A percentile compares a stretch with the other conserved stretches of the same genome.
These are phyloP conservation scores for Paratrypanosoma confusum DNA, from an alignment of 208 protist species.

Conservation along the genomic window DNA sequence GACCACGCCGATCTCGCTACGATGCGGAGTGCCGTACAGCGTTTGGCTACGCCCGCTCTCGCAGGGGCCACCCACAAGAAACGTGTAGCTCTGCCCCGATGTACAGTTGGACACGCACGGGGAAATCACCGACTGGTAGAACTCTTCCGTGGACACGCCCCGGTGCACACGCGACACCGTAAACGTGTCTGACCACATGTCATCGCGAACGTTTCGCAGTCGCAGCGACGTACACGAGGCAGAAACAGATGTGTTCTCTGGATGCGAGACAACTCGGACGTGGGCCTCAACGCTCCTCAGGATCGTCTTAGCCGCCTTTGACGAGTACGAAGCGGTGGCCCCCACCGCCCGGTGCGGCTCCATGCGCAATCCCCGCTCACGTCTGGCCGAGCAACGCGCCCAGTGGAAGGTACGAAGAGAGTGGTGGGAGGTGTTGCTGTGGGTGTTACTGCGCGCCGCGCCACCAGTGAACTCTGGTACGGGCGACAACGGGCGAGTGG, in stretches of 20 bases:
- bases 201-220: conserved; percentile 22
- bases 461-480: too few species aligned
- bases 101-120: conserved; percentile 70
- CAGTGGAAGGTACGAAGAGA: too few species aligned
- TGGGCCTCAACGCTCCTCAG: conserved; percentile 74
- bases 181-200: conserved; percentile 44
- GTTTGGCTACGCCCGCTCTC: conserved; percentile 81
- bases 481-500: too few species aligned
- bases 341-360: conserved; percentile 12
- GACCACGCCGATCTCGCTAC: conserved; percentile 64
- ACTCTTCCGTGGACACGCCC: conserved; percentile 36
- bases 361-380: too few species aligned
- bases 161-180: conserved; percentile 72
- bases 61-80: conserved; percentile 56
- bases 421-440: too few species aligned
- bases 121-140: conserved; percentile 72
- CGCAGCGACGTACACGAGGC: conserved; percentile 61
- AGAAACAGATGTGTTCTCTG: conserved; percentile 57
- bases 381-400: too few species aligned
- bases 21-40: conserved; percentile 75
- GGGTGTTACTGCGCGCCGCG: too few species aligned
- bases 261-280: conserved; percentile 67
- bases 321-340: conserved; percentile 4
- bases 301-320: conserved; percentile 43
- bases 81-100: conserved; percentile 74